phyloP scores from a whole-genome alignment of 1,284 basidiomycete species.

The Rhodofomes roseus region DNA sequence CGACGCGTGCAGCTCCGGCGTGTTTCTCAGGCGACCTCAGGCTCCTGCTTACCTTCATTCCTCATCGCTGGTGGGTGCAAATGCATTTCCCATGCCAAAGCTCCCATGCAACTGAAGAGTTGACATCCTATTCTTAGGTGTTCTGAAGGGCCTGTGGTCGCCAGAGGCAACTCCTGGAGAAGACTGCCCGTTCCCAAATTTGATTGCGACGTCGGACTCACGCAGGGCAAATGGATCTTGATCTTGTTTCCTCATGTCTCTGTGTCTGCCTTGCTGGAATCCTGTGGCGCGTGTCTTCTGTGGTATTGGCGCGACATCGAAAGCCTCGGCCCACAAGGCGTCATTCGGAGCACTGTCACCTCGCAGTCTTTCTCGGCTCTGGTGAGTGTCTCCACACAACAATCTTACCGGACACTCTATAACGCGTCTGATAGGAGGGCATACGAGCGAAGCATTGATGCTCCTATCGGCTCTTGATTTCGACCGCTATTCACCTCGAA shows the following conservation, averaged over 20 bases:
- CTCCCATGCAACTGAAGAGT: no score
- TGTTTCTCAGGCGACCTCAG: no score
- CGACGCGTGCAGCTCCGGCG: no score
- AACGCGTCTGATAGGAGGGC: constrained; percentile 65
- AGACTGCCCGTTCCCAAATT: neutral
- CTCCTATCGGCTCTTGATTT: constrained; percentile 79
- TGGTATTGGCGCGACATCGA: constrained; percentile 10
- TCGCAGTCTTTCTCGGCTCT: constrained; percentile 65
- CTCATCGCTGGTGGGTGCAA: no score
- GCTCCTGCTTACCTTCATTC: no score
- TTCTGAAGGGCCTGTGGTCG: no score
- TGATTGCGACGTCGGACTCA: neutral
- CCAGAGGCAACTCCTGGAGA: no score
- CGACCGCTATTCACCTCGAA: constrained; percentile 70
- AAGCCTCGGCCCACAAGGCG: constrained; percentile 9
- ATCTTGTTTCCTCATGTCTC: neutral
- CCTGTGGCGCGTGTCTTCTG: constrained; percentile 22
- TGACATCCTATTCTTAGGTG: no score
- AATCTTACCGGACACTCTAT: neutral
- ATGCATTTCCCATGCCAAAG: no score
- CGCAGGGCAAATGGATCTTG: neutral
- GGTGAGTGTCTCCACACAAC: constrained; percentile 32
- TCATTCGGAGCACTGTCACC: constrained; percentile 33
- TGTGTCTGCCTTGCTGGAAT: constrained; percentile 5
- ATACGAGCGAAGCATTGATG: constrained; percentile 85